Evolutionary conservation across 768 basidiomycete species (phyloP).

Genomic region (Suillus subaureus): DNA sequence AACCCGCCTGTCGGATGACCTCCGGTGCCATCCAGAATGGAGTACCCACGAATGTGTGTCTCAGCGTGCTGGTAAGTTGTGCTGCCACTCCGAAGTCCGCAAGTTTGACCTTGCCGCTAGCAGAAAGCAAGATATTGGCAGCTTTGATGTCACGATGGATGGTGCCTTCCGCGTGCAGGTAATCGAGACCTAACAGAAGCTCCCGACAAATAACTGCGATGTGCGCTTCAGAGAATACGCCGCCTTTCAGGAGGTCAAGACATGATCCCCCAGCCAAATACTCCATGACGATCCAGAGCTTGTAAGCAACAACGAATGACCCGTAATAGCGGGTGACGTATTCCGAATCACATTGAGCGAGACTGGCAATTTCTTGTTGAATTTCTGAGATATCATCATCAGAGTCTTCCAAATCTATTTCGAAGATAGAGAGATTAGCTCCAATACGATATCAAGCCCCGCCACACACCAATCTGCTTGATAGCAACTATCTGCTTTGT

Average conservation of each 20-base stretch:
- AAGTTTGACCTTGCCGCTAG: conserved; percentile 91
- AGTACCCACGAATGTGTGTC: conserved; percentile 97
- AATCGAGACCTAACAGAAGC: conserved; percentile 89
- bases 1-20: conserved; percentile 95
- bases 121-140: conserved; percentile 90
- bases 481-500: conserved; percentile 95
- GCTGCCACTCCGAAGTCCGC: conserved; percentile 99
- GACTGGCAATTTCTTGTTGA: conserved; percentile 96
- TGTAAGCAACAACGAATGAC: conserved; percentile 95
- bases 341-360: conserved; percentile 95
- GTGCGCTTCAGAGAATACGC: conserved; percentile 87
- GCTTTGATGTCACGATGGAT: conserved; percentile 99
- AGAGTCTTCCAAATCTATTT: conserved; percentile 90
- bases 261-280: conserved; percentile 99
- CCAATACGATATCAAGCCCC: conserved; percentile 15
- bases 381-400: conserved; percentile 99
- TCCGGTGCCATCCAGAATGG: conserved; percentile 99
- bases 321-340: conserved; percentile 97
- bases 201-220: conserved; percentile 96
- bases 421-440: conserved; percentile 8
- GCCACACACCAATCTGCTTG: conserved; percentile 88
- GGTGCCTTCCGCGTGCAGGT: conserved; percentile 93
- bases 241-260: conserved; percentile 92
- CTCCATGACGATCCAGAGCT: conserved; percentile 99
- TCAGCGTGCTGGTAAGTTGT: conserved; percentile 89